Evolutionary conservation across 768 basidiomycete species (phyloP), one percentile per base, ranked within the genome.

Genomic region (Hericium coralloides): DNA sequence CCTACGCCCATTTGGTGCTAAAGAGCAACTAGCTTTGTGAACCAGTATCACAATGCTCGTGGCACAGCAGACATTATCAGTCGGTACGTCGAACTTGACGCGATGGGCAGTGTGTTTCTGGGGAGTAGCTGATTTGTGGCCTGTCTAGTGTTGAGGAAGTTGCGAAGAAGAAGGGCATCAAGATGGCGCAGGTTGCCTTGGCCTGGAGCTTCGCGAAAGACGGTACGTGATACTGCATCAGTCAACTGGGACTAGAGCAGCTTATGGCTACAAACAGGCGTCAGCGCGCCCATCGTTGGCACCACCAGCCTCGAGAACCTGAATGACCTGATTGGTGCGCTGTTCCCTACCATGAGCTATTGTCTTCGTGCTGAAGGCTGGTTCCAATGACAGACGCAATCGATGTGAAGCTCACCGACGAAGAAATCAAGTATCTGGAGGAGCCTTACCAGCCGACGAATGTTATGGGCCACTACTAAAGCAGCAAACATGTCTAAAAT

Each of bases 351-450:
- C 31, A 6, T 31, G 31, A 31, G 7, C 20, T 22, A 5, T 41
- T 20, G 41, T 37, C 22, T 18, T 26, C n/a, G 22, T 20, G 15
- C 51, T 52, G 23, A 38, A 47, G 49, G 25, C 52, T 50, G 12
- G 52, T 20, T 5, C 38, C 25, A 22, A 50, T 12, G 18, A 10
- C n/a, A 66, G 68, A 63, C 22, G 72, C 65, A 3, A 18, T 73
- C 39, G 64, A 75, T 48, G 50, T 77, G 20, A 64, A 69, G 50
- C 68, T 79, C 23, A 69, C 70, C 0, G 63, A 66, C 10, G 77
- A 77, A 22, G 77, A 79, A 62, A 60, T 73, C 59, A 68, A 73
- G 60, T 65, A 63, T 49, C 70, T 79, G 53, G 67, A 69, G 37
- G 68, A 73, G 59, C 68, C 71, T 2, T 78, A 79, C 65, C 57